phyloP scores from a whole-genome alignment of 331 rosid species.

The Erythrophleum ivorense region DNA sequence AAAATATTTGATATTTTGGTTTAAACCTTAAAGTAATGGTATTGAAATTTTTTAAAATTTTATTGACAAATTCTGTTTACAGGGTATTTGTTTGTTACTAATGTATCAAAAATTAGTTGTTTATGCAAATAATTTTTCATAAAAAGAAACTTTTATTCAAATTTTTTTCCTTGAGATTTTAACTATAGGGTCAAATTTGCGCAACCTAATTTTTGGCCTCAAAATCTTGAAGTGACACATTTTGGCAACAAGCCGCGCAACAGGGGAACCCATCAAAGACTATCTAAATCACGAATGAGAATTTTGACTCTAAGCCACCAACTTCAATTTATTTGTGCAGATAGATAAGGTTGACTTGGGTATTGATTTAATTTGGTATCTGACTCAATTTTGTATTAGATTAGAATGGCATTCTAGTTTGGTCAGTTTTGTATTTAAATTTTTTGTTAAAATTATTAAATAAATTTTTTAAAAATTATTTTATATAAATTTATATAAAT shows the following conservation, averaged over 20 bases:
- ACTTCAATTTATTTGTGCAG: too few relatives aligned
- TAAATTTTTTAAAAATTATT: too few relatives aligned
- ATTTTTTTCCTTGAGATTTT: background rate
- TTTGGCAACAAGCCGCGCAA: background rate
- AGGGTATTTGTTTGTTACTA: background rate
- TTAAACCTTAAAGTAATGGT: background rate
- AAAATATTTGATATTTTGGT: too few relatives aligned
- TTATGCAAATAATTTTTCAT: background rate
- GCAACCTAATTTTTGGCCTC: background rate
- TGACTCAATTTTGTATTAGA: too few relatives aligned
- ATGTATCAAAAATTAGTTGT: background rate
- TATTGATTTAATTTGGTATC: too few relatives aligned
- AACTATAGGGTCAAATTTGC: background rate
- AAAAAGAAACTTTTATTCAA: background rate
- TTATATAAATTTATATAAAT: too few relatives aligned
- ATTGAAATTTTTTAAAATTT: too few relatives aligned
- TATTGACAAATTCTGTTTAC: too few relatives aligned
- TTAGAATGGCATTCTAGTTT: too few relatives aligned
- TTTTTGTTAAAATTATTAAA: too few relatives aligned
- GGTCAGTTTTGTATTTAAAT: too few relatives aligned
- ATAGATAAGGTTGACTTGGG: too few relatives aligned
- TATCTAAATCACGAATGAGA: background rate
- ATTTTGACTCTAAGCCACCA: background rate
- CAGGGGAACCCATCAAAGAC: background rate
- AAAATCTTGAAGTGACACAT: background rate